Evolutionary conservation across 768 basidiomycete genomes (phyloP).

Genomic region (Arthromyces matolae): DNA sequence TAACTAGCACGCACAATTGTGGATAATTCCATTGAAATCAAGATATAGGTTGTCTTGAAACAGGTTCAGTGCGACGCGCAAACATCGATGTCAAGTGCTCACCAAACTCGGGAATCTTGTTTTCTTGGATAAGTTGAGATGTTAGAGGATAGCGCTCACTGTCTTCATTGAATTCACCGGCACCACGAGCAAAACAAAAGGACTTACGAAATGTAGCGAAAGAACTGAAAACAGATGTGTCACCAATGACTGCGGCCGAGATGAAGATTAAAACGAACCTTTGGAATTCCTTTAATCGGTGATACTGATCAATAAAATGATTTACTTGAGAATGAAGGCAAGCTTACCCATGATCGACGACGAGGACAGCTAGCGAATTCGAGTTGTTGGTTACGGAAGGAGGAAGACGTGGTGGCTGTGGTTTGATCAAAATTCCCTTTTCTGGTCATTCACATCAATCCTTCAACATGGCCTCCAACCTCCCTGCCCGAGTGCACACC

Average conservation of each 20-base stretch:
- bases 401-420: constrained; percentile 9
- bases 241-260: no score
- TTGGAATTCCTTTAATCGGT: constrained; percentile 50
- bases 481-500: no score
- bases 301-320: background rate
- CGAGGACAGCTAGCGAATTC: background rate
- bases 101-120: constrained; percentile 99
- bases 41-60: constrained; percentile 80
- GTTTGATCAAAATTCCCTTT: constrained; percentile 14
- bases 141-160: constrained; percentile 98
- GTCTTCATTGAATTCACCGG: constrained; percentile 13
- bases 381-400: constrained; percentile 10
- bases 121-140: constrained; percentile 95
- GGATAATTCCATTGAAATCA: constrained; percentile 93
- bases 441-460: no score
- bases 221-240: constrained; percentile 63
- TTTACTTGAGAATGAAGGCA: background rate
- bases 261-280: constrained; percentile 46
- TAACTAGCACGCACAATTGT: constrained; percentile 75
- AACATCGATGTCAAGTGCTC: constrained; percentile 17
- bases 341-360: constrained; percentile 19
- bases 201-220: constrained; percentile 90
- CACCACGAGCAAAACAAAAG: background rate
- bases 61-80: constrained; percentile 8
- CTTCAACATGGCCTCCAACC: no score